phyloP scores from a whole-genome alignment of 2,329 filamentous ascomycete genomes.

The Anisogramma anomala region DNA sequence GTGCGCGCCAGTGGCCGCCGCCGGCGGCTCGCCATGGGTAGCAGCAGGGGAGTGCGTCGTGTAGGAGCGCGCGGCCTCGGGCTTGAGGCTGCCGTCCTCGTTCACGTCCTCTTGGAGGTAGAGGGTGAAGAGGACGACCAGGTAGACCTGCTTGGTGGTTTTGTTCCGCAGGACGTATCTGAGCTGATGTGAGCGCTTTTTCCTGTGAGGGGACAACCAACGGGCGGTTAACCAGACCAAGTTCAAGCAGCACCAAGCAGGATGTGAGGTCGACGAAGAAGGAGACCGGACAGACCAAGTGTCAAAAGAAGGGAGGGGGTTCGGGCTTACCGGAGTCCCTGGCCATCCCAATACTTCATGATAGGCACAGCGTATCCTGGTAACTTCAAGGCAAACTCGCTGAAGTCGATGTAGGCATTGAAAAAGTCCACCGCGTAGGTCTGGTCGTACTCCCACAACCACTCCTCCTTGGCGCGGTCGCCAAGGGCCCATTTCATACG shows the following conservation, averaged over 20 bases:
- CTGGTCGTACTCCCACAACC: constrained; percentile 42
- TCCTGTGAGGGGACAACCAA: constrained; percentile 12
- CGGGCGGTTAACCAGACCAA: constrained; percentile 16
- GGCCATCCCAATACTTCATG: constrained; percentile 70
- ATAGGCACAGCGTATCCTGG: constrained; percentile 64
- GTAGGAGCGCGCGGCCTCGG: constrained; percentile 23
- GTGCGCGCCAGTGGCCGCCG: constrained; percentile 17
- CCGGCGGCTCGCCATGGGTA: constrained; percentile 13
- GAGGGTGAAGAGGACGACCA: constrained; percentile 72
- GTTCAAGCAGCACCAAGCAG: constrained; percentile 19
- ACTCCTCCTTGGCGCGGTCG: constrained; percentile 36
- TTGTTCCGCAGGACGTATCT: constrained; percentile 88
- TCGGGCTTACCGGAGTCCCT: constrained; percentile 54
- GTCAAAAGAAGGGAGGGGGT: not conserved
- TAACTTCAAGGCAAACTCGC: constrained; percentile 56
- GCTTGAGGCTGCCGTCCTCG: constrained; percentile 45
- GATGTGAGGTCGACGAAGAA: not conserved
- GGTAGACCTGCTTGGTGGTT: constrained; percentile 59
- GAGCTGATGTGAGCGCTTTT: constrained; percentile 65
- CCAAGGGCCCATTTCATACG: constrained; percentile 50
- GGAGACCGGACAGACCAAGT: constrained; percentile 3
- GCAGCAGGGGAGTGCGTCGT: constrained; percentile 21
- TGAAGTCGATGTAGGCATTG: constrained; percentile 85
- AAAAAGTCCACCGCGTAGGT: constrained; percentile 59
- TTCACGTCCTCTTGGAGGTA: constrained; percentile 56